Evolutionary conservation across 2,329 filamentous ascomycete species (phyloP).

Genomic region (Phoma sp.): DNA sequence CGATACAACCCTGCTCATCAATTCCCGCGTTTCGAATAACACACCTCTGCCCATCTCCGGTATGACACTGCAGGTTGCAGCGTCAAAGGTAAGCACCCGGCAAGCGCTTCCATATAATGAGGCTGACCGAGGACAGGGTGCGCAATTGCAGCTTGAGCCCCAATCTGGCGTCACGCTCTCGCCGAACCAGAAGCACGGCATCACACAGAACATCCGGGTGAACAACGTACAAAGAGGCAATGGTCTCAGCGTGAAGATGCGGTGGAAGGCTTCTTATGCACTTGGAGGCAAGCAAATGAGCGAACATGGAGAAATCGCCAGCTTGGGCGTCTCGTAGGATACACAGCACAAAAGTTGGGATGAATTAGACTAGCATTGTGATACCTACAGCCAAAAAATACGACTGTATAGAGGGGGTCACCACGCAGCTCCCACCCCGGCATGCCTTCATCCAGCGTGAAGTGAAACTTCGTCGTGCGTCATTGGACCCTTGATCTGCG

Average conservation of each 20-base stretch:
- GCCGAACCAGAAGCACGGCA: slow-evolving; percentile 74
- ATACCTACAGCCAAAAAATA: slow-evolving; percentile 5
- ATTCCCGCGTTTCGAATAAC: slow-evolving; percentile 84
- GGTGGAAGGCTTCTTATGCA: slow-evolving; percentile 86
- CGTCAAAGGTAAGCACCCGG: slow-evolving; percentile 70
- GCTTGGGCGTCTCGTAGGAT: slow-evolving; percentile 72
- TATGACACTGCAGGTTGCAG: slow-evolving; percentile 88
- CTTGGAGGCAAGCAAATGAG: slow-evolving; percentile 69
- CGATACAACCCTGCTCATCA: slow-evolving; percentile 67
- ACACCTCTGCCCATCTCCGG: slow-evolving; percentile 73
- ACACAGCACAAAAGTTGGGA: slow-evolving; percentile 10
- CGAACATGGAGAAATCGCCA: slow-evolving; percentile 84
- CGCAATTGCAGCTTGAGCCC: slow-evolving; percentile 79
- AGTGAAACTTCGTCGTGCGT: slow-evolving; percentile 11
- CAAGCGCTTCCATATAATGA: neutral
- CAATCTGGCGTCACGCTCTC: slow-evolving; percentile 80
- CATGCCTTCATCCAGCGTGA: neutral
- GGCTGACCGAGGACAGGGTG: slow-evolving; percentile 63
- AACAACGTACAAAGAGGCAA: slow-evolving; percentile 74
- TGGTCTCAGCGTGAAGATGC: slow-evolving; percentile 82
- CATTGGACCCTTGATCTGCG: slow-evolving; percentile 17
- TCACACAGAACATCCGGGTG: slow-evolving; percentile 81
- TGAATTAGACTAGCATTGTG: neutral
- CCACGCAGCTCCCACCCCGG: too few relatives aligned
- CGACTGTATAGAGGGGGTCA: neutral